A percentile compares a stretch with the other conserved stretches of the same genome.
These are phyloP conservation scores for Alternaria panax DNA, from an alignment of 2,329 filamentous ascomycete genomes.

Conservation along the genomic window DNA sequence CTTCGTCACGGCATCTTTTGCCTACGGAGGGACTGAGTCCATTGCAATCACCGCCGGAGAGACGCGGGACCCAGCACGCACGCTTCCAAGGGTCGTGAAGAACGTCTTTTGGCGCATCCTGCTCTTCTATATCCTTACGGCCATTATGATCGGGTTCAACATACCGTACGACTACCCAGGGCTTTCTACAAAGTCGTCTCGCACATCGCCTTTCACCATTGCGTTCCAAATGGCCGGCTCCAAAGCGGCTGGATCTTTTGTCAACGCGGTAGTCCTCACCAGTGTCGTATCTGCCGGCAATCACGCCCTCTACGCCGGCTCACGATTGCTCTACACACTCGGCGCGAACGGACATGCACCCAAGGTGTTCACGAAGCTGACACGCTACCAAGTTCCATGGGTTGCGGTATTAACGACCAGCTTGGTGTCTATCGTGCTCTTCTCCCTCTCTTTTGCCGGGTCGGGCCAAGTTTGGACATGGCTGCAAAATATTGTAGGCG, in stretches of 20 bases:
- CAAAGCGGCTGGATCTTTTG: conserved; percentile 65
- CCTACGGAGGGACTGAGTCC: conserved; percentile 77
- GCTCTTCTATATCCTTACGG: conserved; percentile 53
- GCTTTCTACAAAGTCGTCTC: conserved; percentile 45
- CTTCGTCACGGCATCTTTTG: conserved; percentile 76
- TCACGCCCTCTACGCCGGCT: conserved; percentile 63
- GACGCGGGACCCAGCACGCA: conserved; percentile 79
- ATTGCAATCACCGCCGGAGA: conserved; percentile 80
- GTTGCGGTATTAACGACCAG: conserved; percentile 46
- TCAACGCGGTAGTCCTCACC: conserved; percentile 71
- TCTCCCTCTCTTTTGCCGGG: conserved; percentile 54
- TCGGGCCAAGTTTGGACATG: conserved; percentile 60
- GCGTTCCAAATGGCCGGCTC: conserved; percentile 69
- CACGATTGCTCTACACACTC: conserved; percentile 63
- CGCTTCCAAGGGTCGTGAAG: conserved; percentile 85
- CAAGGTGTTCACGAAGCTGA: conserved; percentile 66
- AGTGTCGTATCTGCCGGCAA: conserved; percentile 66
- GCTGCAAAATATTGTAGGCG: conserved; percentile 73
- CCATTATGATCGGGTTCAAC: conserved; percentile 53
- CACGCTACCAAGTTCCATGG: conserved; percentile 53
- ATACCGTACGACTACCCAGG: conserved; percentile 49
- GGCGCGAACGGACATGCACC: conserved; percentile 71
- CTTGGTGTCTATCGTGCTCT: conserved; percentile 50
- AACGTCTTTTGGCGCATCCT: conserved; percentile 75
- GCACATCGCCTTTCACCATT: conserved; percentile 70